phyloP scores from a whole-genome alignment of 371 early-diverging fungal species.

The Mucor velutinosus region DNA sequence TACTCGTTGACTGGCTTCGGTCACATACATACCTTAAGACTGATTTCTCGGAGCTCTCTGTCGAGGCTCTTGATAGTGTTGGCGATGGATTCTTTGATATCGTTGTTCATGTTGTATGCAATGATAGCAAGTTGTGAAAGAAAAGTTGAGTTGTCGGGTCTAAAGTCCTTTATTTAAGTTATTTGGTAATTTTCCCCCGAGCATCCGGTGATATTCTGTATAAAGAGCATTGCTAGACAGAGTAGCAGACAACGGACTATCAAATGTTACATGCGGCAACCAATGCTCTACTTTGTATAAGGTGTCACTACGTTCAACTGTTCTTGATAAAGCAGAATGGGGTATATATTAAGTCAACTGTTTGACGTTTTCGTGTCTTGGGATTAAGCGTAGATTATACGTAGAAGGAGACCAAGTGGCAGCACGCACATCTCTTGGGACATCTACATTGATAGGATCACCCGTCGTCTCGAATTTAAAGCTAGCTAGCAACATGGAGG shows the following conservation, averaged over 20 bases:
- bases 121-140: background rate
- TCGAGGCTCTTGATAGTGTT: conserved; percentile 16
- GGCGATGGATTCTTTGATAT: conserved; percentile 14
- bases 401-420: conserved; percentile 29
- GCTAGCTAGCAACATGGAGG: conserved; percentile 34
- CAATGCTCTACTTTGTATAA: background rate
- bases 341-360: conserved; percentile 5
- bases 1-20: background rate
- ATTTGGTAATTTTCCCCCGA: conserved; percentile 6
- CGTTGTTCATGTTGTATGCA: conserved; percentile 7
- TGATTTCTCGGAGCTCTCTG: conserved; percentile 28
- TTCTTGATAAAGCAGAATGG: background rate
- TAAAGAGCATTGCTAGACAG: background rate
- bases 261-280: background rate
- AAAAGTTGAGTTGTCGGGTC: background rate
- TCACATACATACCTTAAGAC: conserved; percentile 18
- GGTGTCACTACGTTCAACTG: background rate
- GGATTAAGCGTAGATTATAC: conserved; percentile 33
- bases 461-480: conserved; percentile 38
- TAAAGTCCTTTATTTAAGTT: background rate
- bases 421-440: conserved; percentile 26
- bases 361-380: conserved; percentile 29
- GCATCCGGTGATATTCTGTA: conserved; percentile 13
- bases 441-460: conserved; percentile 18
- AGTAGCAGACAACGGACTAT: background rate